phyloP scores from a whole-genome alignment of 495 filamentous ascomycete species.

The Entonaema liquescens region DNA sequence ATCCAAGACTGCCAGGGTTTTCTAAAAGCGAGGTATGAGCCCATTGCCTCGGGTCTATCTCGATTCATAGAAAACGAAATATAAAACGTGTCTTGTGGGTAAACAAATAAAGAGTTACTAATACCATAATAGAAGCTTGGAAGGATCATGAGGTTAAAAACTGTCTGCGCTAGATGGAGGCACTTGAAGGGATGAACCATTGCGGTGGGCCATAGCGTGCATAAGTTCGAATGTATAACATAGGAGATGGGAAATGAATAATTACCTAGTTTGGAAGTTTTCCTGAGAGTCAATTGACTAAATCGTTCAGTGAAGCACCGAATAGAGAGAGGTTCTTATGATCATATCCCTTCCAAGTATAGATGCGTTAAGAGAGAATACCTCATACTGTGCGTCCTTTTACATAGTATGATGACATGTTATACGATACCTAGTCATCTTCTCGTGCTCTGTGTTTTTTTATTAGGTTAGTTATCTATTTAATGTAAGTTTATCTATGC shows the following conservation, averaged over 20 bases:
- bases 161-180: conserved; percentile 16
- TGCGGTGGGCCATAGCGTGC: conserved; percentile 40
- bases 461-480: neutral
- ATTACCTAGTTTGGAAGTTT: neutral
- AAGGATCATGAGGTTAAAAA: conserved; percentile 11
- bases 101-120: neutral
- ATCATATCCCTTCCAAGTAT: neutral
- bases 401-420: neutral
- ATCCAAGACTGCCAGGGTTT: neutral
- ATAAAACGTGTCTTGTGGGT: neutral
- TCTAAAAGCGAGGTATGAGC: neutral
- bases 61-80: neutral
- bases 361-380: neutral
- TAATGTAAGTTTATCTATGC: no score
- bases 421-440: neutral
- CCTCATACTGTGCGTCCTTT: conserved; percentile 16
- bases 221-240: conserved; percentile 32
- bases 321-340: conserved; percentile 3
- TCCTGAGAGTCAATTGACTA: neutral
- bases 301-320: neutral
- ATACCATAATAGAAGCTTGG: neutral
- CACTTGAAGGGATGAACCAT: conserved; percentile 31
- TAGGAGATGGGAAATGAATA: conserved; percentile 27
- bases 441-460: neutral
- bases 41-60: neutral